Conservation (phyloP, 352 stramenopile genomes). For the Globisporangium middletonii region DNA sequence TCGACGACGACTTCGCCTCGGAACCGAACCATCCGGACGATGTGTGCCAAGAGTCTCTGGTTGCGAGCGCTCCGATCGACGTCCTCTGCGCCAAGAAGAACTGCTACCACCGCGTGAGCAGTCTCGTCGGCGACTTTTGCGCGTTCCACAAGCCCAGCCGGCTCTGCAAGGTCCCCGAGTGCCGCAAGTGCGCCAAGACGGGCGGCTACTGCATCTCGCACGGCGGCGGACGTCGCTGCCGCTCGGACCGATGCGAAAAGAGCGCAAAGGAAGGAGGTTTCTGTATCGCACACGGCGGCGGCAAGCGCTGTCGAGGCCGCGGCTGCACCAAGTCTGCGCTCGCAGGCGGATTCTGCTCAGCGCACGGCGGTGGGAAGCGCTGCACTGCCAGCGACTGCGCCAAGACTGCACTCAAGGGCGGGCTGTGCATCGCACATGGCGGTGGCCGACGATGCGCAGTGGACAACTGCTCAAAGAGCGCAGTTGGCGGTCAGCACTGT, state of each 20-base stretch:
- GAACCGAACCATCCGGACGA: neutral
- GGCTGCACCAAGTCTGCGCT: conserved; percentile 61
- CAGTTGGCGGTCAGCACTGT: conserved; percentile 51
- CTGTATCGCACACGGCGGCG: conserved; percentile 77
- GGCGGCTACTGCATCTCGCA: conserved; percentile 70
- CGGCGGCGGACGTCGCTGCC: conserved; percentile 52
- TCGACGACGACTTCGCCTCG: no score
- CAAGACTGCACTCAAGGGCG: conserved; percentile 66
- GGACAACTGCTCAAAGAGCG: conserved; percentile 43
- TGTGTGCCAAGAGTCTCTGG: neutral
- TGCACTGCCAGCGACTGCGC: conserved; percentile 39
- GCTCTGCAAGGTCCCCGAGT: conserved; percentile 55
- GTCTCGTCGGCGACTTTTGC: conserved; percentile 47
- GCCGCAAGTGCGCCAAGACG: conserved; percentile 71
- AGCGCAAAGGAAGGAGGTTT: conserved; percentile 67
- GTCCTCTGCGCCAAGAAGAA: conserved; percentile 60
- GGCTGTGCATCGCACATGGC: conserved; percentile 56
- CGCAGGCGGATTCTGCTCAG: conserved; percentile 56
- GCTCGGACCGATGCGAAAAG: conserved; percentile 50
- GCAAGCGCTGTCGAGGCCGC: conserved; percentile 65
- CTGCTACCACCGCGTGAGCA: conserved; percentile 44
- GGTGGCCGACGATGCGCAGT: conserved; percentile 53
- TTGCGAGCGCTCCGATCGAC: conserved; percentile 1
- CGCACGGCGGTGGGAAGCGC: conserved; percentile 60
- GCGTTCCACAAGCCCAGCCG: conserved; percentile 64